phyloP scores from a whole-genome alignment of 225 moss, liverwort and hornwort species.

The Anthoceros angustus region DNA sequence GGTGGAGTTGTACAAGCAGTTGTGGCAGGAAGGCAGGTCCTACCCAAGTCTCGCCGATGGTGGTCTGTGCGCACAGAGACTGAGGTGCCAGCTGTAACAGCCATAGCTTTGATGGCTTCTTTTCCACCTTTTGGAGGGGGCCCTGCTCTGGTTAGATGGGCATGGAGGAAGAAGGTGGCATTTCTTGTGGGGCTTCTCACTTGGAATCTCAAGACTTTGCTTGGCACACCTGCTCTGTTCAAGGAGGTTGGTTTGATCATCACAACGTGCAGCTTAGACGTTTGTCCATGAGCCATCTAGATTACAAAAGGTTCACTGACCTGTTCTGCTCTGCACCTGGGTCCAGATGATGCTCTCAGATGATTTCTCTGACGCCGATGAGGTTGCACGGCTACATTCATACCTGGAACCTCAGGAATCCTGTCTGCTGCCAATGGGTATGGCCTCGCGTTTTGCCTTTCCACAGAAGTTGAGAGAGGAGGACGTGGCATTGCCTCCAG shows the following conservation, averaged over 20 bases:
- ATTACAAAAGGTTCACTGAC: background rate
- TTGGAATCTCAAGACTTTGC: background rate
- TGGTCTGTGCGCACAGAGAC: background rate
- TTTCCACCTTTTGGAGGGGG: slow-evolving; percentile 1
- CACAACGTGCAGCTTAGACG: background rate
- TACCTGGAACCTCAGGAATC: background rate
- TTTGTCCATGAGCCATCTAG: background rate
- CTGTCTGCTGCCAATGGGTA: background rate
- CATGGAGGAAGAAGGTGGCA: background rate
- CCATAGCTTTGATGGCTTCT: background rate
- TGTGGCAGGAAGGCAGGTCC: background rate
- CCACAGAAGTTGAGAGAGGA: background rate
- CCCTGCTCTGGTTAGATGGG: background rate
- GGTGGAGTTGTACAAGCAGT: background rate
- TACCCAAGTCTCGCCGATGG: background rate
- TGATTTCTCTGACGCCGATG: background rate
- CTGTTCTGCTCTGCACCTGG: background rate
- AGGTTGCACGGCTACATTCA: background rate
- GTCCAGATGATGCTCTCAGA: slow-evolving; percentile 2
- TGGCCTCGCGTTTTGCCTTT: background rate
- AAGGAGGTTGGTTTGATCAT: background rate
- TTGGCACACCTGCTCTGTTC: background rate
- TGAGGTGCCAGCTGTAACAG: background rate
- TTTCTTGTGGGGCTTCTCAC: background rate
- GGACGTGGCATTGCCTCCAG: background rate